phyloP scores from a whole-genome alignment of 768 basidiomycete species.

The Gloeophyllum trabeum region DNA sequence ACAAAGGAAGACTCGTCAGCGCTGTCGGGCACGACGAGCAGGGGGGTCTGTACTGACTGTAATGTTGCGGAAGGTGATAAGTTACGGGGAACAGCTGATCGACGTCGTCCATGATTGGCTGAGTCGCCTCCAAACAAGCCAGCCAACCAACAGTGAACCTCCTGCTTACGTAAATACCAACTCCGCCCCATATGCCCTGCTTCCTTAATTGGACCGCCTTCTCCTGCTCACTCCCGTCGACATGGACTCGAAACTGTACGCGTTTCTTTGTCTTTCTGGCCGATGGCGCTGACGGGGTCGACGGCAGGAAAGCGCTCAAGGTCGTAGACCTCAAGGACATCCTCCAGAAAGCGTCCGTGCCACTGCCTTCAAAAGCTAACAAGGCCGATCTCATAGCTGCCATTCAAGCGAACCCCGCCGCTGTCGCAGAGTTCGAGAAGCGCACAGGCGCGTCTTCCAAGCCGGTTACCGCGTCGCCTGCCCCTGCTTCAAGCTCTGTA shows the following conservation, averaged over 20 bases:
- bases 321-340: constrained; percentile 61
- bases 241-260: constrained; percentile 31
- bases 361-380: constrained; percentile 43
- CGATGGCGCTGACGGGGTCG: constrained; percentile 1
- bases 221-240: constrained; percentile 5
- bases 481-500: no score
- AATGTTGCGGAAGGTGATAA: constrained; percentile 32
- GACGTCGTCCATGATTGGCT: constrained; percentile 34
- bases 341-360: constrained; percentile 37
- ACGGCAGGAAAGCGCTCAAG: constrained; percentile 47
- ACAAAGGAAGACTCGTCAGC: constrained; percentile 7
- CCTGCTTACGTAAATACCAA: no score
- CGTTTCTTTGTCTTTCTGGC: constrained; percentile 2
- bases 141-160: no score
- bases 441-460: no score
- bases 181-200: no score
- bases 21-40: constrained; percentile 12
- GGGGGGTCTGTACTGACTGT: constrained; percentile 21
- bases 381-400: constrained; percentile 59
- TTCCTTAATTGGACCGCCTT: no score
- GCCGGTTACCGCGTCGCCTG: no score
- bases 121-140: constrained; percentile 2
- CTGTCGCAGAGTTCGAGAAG: constrained; percentile 37
- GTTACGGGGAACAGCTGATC: constrained; percentile 51
- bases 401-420: constrained; percentile 40